Evolutionary conservation across 768 basidiomycete genomes (phyloP).

Genomic region (Collybia sordida): DNA sequence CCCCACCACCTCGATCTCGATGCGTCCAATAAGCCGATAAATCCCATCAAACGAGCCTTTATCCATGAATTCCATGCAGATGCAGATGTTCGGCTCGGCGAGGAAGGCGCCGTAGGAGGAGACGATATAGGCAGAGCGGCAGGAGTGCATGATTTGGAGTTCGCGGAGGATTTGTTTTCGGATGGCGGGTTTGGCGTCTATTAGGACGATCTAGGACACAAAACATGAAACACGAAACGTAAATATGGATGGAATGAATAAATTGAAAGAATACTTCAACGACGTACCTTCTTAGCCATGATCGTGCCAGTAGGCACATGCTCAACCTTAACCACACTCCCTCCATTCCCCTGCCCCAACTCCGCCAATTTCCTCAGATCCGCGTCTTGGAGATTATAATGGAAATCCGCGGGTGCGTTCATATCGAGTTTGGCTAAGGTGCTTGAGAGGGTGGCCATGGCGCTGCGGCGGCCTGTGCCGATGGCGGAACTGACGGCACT

Average conservation of each 20-base stretch:
- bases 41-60: slow-evolving; percentile 92
- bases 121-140: slow-evolving; percentile 89
- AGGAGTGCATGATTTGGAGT: slow-evolving; percentile 98
- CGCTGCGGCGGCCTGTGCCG: slow-evolving; percentile 48
- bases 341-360: slow-evolving; percentile 94
- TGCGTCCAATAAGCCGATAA: slow-evolving; percentile 90
- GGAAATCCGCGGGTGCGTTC: slow-evolving; percentile 77
- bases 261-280: not conserved
- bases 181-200: slow-evolving; percentile 93
- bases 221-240: not conserved
- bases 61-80: slow-evolving; percentile 98
- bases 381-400: slow-evolving; percentile 80
- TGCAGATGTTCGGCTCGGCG: slow-evolving; percentile 96
- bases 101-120: slow-evolving; percentile 97
- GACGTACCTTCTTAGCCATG: slow-evolving; percentile 96
- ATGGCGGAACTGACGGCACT: slow-evolving; percentile 5
- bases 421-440: slow-evolving; percentile 85
- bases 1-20: slow-evolving; percentile 90
- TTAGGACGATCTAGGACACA: slow-evolving; percentile 99
- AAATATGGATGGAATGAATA: too few species aligned
- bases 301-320: slow-evolving; percentile 86
- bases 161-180: slow-evolving; percentile 97
- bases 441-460: slow-evolving; percentile 71
- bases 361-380: slow-evolving; percentile 89
- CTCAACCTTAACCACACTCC: slow-evolving; percentile 94